Evolutionary conservation across 768 basidiomycete genomes (phyloP), one percentile per base, ranked within the genome.

Genomic region (Hygrophorus russula): DNA sequence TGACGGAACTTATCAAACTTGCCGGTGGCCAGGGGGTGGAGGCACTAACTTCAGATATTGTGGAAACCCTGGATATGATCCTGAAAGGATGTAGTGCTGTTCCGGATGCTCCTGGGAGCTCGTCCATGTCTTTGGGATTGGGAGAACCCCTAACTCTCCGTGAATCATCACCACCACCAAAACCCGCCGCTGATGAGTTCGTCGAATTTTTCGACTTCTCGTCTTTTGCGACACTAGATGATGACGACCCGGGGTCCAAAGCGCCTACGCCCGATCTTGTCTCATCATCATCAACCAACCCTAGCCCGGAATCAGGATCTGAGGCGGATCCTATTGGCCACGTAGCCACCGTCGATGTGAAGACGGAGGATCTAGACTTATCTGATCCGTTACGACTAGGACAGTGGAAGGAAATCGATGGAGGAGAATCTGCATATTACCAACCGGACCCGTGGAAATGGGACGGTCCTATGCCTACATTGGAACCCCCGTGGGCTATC

Each of bases 221-320:
- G 36, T 71, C 69, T 5, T 81, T 71, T 50, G 66, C 67, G 40
- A 68, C 66, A 31, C 60, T 65, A 8, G 76, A 76, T 15, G 81
- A 84, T 45, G 80, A 80, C 29, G 74, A 72, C 39, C 59, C 61
- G 38, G 66, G 61, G 15, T 80, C 78, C 11, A 82, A 82, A 53
- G 74, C 78, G n/a, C 68, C 72, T 6, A 87, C 85, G 2, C 85
- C 85, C 7, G 85, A 87, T 44, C 68, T 88, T 38, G 64, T 82
- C 12, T 68, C 69, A 28, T 74, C 78, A 9, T 79, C 82, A 14
- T 83, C 84, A 46, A 75, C 83, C 14, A 83, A 85, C 50, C 78
- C 75, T 9, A 86, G 83, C 55, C 85, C 85, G 2, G 80, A 81
- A 53, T 86, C 83, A 11, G 75, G 71, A 29, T 73, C 80, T 7